phyloP scores from a whole-genome alignment of 1,284 basidiomycete genomes.

The Ceratobasidium sp. region DNA sequence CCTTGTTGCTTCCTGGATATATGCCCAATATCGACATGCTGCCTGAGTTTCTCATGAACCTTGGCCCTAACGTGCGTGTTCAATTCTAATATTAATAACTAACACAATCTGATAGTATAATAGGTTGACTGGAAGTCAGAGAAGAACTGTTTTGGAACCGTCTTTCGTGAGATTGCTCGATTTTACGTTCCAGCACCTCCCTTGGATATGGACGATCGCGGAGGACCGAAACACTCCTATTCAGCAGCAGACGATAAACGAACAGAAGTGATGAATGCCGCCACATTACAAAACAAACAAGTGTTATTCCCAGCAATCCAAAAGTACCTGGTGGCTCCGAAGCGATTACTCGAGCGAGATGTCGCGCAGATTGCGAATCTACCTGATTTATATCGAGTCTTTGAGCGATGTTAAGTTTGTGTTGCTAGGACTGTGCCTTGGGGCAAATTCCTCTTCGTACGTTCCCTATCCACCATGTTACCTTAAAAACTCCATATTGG shows the following conservation, averaged over 20 bases:
- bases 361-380: conserved; percentile 89
- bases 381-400: conserved; percentile 90
- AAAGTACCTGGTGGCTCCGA: conserved; percentile 78
- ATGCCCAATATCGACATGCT: conserved; percentile 88
- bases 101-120: conserved; percentile 52
- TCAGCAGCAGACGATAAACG: conserved; percentile 41
- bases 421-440: no score
- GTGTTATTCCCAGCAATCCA: conserved; percentile 87
- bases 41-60: conserved; percentile 86
- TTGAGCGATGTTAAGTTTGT: conserved; percentile 79
- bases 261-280: conserved; percentile 65
- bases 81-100: background rate
- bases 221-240: conserved; percentile 42
- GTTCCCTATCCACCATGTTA: no score
- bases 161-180: conserved; percentile 90
- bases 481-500: no score
- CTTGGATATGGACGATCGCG: conserved; percentile 35
- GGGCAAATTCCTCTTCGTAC: no score
- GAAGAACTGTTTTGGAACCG: conserved; percentile 84
- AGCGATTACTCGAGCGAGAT: conserved; percentile 76
- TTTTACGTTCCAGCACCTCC: conserved; percentile 83
- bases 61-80: conserved; percentile 80
- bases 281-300: conserved; percentile 89
- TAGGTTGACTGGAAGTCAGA: conserved; percentile 93
- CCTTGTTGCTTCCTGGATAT: conserved; percentile 86